Conservation (phyloP, 768 basidiomycete species). For the Roridomyces roridus region DNA sequence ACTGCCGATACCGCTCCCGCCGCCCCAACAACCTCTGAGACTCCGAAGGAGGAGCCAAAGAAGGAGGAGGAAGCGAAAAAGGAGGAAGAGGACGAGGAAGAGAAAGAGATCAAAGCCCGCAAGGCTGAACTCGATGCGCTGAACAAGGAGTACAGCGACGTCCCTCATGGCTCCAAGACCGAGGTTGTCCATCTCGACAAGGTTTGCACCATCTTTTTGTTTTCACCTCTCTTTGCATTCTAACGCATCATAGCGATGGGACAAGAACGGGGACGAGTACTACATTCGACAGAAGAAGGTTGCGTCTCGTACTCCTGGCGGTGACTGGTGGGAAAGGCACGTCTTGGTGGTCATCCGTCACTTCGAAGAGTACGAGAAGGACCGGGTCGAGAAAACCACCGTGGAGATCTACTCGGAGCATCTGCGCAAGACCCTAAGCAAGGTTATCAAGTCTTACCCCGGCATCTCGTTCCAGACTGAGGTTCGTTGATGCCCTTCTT, state of each 20-base stretch:
- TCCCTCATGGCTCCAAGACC: conserved; percentile 9
- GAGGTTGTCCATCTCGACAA: conserved; percentile 21
- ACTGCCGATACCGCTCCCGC: background rate
- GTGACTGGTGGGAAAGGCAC: conserved; percentile 18
- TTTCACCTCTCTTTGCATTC: background rate
- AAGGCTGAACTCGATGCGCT: conserved; percentile 16
- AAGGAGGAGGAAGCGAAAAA: conserved; percentile 1
- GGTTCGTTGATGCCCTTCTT: background rate
- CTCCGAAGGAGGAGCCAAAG: background rate
- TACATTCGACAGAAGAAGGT: conserved; percentile 17
- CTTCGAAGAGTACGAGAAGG: conserved; percentile 12
- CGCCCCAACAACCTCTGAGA: background rate
- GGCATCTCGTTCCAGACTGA: conserved; percentile 16
- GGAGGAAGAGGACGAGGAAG: no score
- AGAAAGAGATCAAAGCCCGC: conserved; percentile 18
- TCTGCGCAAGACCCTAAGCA: conserved; percentile 10
- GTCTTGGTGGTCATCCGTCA: conserved; percentile 18
- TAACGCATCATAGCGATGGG: conserved; percentile 11
- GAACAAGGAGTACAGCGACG: conserved; percentile 13
- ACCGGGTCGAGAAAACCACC: conserved; percentile 13
- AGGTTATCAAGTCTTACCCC: conserved; percentile 12
- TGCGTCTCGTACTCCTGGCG: conserved; percentile 1
- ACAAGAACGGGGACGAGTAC: conserved; percentile 21
- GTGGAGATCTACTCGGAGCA: conserved; percentile 17
- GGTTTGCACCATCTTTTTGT: background rate